phyloP scores from a whole-genome alignment of 129 eudicot species.

The Flaveria robusta region DNA sequence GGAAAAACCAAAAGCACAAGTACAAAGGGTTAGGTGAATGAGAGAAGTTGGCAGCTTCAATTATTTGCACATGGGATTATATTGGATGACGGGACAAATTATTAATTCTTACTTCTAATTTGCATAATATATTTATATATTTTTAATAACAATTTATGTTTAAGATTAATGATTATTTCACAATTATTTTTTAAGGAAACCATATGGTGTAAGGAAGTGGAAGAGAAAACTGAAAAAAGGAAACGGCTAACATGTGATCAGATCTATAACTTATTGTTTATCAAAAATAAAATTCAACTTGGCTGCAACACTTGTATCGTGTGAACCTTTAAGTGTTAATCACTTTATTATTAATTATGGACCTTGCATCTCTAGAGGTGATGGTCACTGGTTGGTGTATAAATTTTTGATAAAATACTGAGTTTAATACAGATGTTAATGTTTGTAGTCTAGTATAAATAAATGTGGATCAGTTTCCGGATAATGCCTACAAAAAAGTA shows the following conservation, averaged over 20 bases:
- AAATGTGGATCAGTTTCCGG: too few relatives aligned
- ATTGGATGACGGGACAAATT: conserved; percentile 33
- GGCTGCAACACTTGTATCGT: conserved; percentile 32
- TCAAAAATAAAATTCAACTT: conserved; percentile 4
- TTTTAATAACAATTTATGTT: not conserved
- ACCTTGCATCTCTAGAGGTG: too few relatives aligned
- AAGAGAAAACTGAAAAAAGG: conserved; percentile 28
- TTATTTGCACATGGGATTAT: conserved; percentile 43
- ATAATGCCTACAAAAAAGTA: not conserved
- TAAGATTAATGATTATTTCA: not conserved
- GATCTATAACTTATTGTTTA: conserved; percentile 30
- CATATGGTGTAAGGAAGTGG: conserved; percentile 13
- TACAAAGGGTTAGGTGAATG: conserved; percentile 44
- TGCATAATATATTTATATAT: conserved; percentile 7
- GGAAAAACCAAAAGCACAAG: conserved; percentile 35
- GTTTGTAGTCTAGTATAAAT: not conserved
- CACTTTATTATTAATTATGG: conserved; percentile 23
- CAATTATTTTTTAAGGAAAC: conserved; percentile 6
- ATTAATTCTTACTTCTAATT: conserved; percentile 21
- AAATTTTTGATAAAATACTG: not conserved
- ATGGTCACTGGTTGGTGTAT: not conserved
- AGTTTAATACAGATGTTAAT: not conserved
- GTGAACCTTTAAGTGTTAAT: conserved; percentile 31
- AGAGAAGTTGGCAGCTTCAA: conserved; percentile 44
- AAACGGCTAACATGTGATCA: conserved; percentile 33